Evolutionary conservation across 2,329 filamentous ascomycete genomes (phyloP).

Genomic region (Calonectria pseudoturangicola): DNA sequence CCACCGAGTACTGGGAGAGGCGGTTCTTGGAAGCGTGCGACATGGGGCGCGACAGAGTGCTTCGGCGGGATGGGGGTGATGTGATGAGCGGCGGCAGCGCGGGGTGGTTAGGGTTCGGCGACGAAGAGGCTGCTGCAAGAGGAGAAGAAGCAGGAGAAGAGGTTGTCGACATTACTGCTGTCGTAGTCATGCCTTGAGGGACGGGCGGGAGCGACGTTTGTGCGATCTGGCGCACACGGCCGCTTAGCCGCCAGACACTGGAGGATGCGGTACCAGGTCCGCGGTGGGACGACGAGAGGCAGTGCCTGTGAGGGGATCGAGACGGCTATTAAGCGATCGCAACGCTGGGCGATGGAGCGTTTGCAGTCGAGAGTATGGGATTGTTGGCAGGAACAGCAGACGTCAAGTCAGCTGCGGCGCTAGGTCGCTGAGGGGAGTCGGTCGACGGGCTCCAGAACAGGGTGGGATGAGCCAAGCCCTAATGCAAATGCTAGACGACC

Average conservation of each 20-base stretch:
- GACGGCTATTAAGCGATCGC: conserved; percentile 39
- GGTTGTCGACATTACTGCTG: conserved; percentile 74
- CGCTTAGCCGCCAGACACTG: conserved; percentile 54
- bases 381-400: conserved; percentile 46
- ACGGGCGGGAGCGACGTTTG: conserved; percentile 51
- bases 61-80: conserved; percentile 74
- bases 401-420: conserved; percentile 55
- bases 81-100: conserved; percentile 75
- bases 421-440: conserved; percentile 47
- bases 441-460: conserved; percentile 48
- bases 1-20: conserved; percentile 87
- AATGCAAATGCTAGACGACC: conserved; percentile 57
- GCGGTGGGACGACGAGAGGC: conserved; percentile 46
- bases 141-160: conserved; percentile 74
- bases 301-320: conserved; percentile 40
- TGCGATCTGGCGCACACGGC: conserved; percentile 57
- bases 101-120: conserved; percentile 71
- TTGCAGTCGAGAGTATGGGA: conserved; percentile 37
- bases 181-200: conserved; percentile 61
- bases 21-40: conserved; percentile 88
- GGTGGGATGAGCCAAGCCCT: conserved; percentile 55
- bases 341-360: conserved; percentile 43
- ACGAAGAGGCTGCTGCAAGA: conserved; percentile 66
- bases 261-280: conserved; percentile 46
- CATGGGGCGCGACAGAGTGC: conserved; percentile 78